Conservation (phyloP, 139 green algal species). For the Picochlorum sp. region DNA sequence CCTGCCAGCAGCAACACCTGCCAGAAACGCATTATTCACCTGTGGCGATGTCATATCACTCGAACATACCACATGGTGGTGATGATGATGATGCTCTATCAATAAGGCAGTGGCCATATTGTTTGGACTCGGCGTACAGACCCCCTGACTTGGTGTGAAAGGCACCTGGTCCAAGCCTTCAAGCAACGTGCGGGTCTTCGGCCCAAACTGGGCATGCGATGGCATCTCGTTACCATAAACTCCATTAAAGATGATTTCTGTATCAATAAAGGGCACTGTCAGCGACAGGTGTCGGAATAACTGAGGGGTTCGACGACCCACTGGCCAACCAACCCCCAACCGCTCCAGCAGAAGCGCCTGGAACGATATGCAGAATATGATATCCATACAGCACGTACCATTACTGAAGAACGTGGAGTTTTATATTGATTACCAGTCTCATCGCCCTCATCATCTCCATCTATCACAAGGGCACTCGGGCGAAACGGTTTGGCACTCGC, state of each 20-base stretch:
- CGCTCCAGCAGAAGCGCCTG: neutral
- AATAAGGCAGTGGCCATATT: constrained; percentile 32
- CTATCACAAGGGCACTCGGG: constrained; percentile 12
- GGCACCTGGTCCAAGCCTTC: constrained; percentile 19
- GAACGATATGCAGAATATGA: too few relatives aligned
- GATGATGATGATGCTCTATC: neutral
- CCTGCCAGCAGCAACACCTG: too few relatives aligned
- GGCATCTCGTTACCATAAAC: too few relatives aligned
- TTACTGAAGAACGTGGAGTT: too few relatives aligned
- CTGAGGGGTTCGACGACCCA: too few relatives aligned
- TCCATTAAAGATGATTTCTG: too few relatives aligned
- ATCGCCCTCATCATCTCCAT: neutral
- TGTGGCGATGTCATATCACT: neutral
- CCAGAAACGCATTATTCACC: too few relatives aligned
- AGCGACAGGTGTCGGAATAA: too few relatives aligned
- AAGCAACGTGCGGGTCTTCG: constrained; percentile 7
- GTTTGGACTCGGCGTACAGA: constrained; percentile 39
- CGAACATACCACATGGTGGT: neutral
- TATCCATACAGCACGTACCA: too few relatives aligned
- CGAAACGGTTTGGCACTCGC: constrained; percentile 5
- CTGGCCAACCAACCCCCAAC: too few relatives aligned
- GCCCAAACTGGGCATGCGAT: neutral
- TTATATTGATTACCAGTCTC: neutral
- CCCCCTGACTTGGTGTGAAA: constrained; percentile 39
- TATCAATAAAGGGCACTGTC: too few relatives aligned